Evolutionary conservation across 352 stramenopile genomes (phyloP), one percentile per base, ranked within the genome.

Genomic region (Phytophthora brassicae): DNA sequence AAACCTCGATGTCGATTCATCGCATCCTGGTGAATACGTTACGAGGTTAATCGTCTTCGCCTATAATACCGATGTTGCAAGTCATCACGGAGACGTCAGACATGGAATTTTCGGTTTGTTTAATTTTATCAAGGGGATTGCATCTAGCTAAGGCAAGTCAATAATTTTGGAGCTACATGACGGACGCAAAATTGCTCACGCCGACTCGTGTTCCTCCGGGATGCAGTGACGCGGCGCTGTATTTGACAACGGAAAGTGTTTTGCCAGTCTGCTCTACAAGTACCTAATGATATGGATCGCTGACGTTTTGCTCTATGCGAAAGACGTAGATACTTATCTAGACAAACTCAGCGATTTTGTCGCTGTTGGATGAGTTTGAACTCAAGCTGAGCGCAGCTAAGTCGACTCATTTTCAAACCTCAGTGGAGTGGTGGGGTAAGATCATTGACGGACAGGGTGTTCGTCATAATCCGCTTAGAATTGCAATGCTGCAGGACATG

Each of bases 381-480:
- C 23, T 72, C 3, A 74, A 72, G 44, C 24, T 72, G 14, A 70
- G 46, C 11, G 47, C 38, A 5, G n/a, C 38, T 1, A 76, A 76
- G 29, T 60, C 38, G 26, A 57, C 19, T 22, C 12, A 72, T 13
- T 76, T 62, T 42, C 28, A 56, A 26, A 38, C 20, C 29, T 56
- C 49, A 5, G 62, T 70, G 3, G 67, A 60, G 14, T 70, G 53
- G 56, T 68, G 50, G 14, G 61, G 57, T 26, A 55, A 54, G n/a
- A 48, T 55, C n/a, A 62, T 62, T 48, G 31, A 49, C 14, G 43
- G 31, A 6, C 16, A 39, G 16, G 33, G 44, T 4, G 54, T 54
- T 9, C 35, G 17, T 12, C 56, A 56, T 51, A 38, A 64, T 23
- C 41, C 31, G 5, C 13, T 24, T 6, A 23, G 54, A 7, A 55